Base-by-base conservation (phyloP, 768 basidiomycete species). In the Russula virescens region DNA sequence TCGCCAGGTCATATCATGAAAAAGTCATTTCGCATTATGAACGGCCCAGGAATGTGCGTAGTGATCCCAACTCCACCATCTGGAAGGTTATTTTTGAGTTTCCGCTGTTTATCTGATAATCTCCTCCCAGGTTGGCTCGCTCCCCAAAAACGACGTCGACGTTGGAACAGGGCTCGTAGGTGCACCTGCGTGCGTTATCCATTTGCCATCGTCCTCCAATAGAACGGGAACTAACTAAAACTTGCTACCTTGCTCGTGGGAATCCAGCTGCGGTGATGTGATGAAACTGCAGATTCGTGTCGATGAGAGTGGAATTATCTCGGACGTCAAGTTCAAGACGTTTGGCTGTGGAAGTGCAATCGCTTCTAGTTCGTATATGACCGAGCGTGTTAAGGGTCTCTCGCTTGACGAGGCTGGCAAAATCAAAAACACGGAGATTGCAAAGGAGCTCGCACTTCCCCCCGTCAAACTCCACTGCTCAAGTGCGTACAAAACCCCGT, bases 201-300 rank as follows among this genome's bases (percentile, higher is more conserved):
- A 59, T 43, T 48, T 38, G 13, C 53, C 23, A 40, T 28, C 43
- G 52, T 52, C 50, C 54, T 40, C 69, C 67, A 48, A 62, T 61
- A 18, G 28, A 54, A 42, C 43, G 57, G 18, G 5, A 56, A 45
- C 70, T 60, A 68, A 65, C 66, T 21, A 65, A 48, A 28, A 1
- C 14, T 8, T 18, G 42, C 4, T 31, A 3, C 42, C 11, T n/a
- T 26, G 13, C 19, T 35, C 28, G 8, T 53, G 45, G 45, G 25
- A 50, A 68, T 71, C n/a, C n/a, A 95, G 94, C 5, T 96, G 94
- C 72, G 94, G 94, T 69, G 94, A 97, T 78, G 96, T 98, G 50
- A 99, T 99, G 96, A 98, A 98, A 76, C 86, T 99, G 13, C 96
- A 98, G 76, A 99, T 99, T 72, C 88, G 93, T 68, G 97, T 99